phyloP scores from a whole-genome alignment of 1,139 yeast genomes.

The Geotrichum carabidarum region DNA sequence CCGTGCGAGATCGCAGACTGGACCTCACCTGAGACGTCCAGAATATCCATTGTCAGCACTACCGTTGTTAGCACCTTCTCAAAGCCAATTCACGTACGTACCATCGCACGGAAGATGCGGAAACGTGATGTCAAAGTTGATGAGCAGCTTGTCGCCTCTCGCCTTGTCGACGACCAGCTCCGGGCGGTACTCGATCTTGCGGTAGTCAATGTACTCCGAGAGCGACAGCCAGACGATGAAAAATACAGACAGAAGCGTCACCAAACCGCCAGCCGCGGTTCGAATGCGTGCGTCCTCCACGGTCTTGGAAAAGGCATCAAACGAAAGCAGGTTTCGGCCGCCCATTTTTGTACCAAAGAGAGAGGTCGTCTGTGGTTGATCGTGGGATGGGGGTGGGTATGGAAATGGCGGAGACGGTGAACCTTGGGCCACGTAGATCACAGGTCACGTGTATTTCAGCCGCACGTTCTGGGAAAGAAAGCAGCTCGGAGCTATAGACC shows the following conservation, averaged over 20 bases:
- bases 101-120: slow-evolving; percentile 78
- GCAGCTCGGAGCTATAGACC: too few relatives aligned
- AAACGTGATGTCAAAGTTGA: slow-evolving; percentile 75
- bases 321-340: slow-evolving; percentile 44
- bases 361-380: not conserved
- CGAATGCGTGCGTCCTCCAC: slow-evolving; percentile 88
- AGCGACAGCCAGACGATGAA: slow-evolving; percentile 59
- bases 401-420: too few relatives aligned
- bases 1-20: slow-evolving; percentile 72
- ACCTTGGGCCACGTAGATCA: too few relatives aligned
- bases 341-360: slow-evolving; percentile 4
- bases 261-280: slow-evolving; percentile 84
- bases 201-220: slow-evolving; percentile 73
- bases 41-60: slow-evolving; percentile 50
- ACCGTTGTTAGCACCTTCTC: not conserved
- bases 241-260: slow-evolving; percentile 65
- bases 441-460: too few relatives aligned
- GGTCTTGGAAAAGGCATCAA: slow-evolving; percentile 91
- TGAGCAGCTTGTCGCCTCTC: slow-evolving; percentile 66
- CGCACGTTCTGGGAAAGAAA: too few relatives aligned
- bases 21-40: slow-evolving; percentile 83
- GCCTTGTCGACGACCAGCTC: slow-evolving; percentile 87
- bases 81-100: slow-evolving; percentile 10
- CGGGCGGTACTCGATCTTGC: slow-evolving; percentile 62
- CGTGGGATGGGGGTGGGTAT: too few relatives aligned